Evolutionary conservation across 306 rosid genomes (phyloP).

Genomic region (Argentina anserina): DNA sequence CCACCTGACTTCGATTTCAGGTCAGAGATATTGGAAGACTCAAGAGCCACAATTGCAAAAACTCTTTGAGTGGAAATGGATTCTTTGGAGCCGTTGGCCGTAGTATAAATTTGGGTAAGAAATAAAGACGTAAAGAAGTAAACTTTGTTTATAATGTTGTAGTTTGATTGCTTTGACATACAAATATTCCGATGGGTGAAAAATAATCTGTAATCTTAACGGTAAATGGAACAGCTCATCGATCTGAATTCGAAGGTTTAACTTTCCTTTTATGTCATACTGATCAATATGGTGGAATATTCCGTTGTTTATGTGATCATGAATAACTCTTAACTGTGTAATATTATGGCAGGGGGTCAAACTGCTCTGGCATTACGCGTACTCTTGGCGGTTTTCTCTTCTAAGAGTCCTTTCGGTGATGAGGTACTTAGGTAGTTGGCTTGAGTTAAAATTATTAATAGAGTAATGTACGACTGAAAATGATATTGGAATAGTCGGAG

Average conservation of each 20-base stretch:
- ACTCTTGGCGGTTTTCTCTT: conserved; percentile 81
- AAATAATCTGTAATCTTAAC: no score
- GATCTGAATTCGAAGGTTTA: no score
- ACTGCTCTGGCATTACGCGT: conserved; percentile 81
- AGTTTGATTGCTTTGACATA: background rate
- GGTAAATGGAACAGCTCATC: no score
- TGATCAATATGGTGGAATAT: background rate
- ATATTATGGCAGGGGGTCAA: conserved; percentile 62
- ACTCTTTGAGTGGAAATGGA: conserved; percentile 73
- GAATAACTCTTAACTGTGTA: background rate
- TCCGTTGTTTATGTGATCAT: background rate
- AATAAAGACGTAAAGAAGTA: conserved; percentile 30
- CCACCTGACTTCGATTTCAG: conserved; percentile 72
- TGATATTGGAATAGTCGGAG: background rate
- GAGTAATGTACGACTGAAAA: background rate
- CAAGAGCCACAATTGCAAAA: conserved; percentile 54
- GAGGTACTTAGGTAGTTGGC: conserved; percentile 74
- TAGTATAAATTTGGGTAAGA: conserved; percentile 80
- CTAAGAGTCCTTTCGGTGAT: conserved; percentile 82
- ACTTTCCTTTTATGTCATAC: background rate
- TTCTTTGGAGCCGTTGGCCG: conserved; percentile 87
- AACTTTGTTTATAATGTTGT: background rate
- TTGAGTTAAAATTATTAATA: background rate
- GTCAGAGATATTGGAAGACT: conserved; percentile 44
- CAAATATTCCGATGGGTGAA: background rate